These are phyloP conservation scores for Aspergillus affinis DNA, from an alignment of 495 filamentous ascomycete species.

Conservation along the genomic window DNA sequence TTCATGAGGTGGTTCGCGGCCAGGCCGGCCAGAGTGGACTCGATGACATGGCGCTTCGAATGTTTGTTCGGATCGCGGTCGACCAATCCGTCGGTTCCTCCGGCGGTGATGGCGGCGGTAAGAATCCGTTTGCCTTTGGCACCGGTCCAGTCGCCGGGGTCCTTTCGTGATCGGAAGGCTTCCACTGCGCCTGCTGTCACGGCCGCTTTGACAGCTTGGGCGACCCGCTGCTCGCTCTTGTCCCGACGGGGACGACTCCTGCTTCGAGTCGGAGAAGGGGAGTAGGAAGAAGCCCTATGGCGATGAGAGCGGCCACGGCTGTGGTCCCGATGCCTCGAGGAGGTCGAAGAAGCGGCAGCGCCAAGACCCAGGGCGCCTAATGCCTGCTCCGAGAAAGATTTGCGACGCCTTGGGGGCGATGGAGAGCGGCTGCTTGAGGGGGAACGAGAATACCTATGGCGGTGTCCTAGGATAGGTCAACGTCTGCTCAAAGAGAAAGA, in stretches of 20 bases:
- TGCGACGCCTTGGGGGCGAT: conserved; percentile 52
- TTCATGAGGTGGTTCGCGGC: conserved; percentile 79
- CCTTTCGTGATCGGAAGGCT: conserved; percentile 83
- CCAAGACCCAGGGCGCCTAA: conserved; percentile 66
- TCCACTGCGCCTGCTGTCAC: conserved; percentile 82
- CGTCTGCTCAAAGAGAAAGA: background rate
- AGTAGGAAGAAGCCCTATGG: conserved; percentile 53
- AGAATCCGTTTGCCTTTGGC: conserved; percentile 84
- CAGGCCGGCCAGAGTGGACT: conserved; percentile 83
- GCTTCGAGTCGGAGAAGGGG: conserved; percentile 50
- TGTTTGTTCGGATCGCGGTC: conserved; percentile 73
- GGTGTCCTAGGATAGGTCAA: conserved; percentile 30
- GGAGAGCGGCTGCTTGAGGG: conserved; percentile 43
- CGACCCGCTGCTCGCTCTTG: conserved; percentile 64
- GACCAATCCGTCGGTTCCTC: conserved; percentile 75
- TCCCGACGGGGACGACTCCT: conserved; percentile 35
- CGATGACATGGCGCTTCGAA: conserved; percentile 62
- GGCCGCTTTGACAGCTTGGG: conserved; percentile 84
- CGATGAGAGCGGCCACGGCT: conserved; percentile 35
- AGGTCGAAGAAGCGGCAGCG: conserved; percentile 36
- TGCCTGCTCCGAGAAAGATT: conserved; percentile 72
- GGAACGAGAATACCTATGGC: conserved; percentile 39
- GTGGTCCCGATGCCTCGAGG: conserved; percentile 23
- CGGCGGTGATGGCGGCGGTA: conserved; percentile 82
- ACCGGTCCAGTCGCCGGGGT: conserved; percentile 79